phyloP scores from a whole-genome alignment of 495 filamentous ascomycete genomes.

The Aspergillus ellipticus region DNA sequence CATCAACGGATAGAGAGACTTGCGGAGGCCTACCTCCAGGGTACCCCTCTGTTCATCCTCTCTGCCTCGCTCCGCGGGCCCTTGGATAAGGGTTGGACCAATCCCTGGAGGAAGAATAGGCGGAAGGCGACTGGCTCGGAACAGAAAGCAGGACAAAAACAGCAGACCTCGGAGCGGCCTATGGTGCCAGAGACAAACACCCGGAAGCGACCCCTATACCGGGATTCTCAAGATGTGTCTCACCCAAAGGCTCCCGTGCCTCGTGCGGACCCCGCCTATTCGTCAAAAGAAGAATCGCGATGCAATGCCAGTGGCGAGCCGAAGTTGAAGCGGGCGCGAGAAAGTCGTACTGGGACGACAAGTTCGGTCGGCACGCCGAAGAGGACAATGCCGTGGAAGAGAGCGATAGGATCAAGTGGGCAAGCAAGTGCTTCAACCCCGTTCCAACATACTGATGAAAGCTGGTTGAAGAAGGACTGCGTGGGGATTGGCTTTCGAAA shows the following conservation, averaged over 20 bases:
- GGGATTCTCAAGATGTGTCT: slow-evolving; percentile 4
- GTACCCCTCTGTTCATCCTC: slow-evolving; percentile 54
- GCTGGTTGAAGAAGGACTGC: slow-evolving; percentile 41
- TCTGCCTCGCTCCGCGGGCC: slow-evolving; percentile 62
- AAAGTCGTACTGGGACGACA: neutral
- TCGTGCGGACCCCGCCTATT: neutral
- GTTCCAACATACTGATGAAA: slow-evolving; percentile 10
- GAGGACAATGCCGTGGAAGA: neutral
- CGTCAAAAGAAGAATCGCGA: neutral
- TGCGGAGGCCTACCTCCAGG: slow-evolving; percentile 56
- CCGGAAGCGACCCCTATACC: slow-evolving; percentile 14
- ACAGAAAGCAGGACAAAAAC: neutral
- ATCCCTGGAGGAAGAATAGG: slow-evolving; percentile 56
- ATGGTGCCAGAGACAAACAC: slow-evolving; percentile 24
- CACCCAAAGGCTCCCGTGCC: slow-evolving; percentile 1
- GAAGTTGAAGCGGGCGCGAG: neutral
- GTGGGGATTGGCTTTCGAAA: slow-evolving; percentile 28
- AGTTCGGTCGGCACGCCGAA: neutral
- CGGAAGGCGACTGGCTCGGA: neutral
- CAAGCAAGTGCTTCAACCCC: slow-evolving; percentile 4
- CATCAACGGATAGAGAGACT: slow-evolving; percentile 54
- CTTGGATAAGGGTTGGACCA: slow-evolving; percentile 59
- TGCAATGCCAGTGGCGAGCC: neutral
- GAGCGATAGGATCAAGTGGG: neutral
- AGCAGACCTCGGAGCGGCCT: neutral